These are phyloP conservation scores for Larix sibirica DNA, from an alignment of 83 land plant genomes.

Conservation along the genomic window DNA sequence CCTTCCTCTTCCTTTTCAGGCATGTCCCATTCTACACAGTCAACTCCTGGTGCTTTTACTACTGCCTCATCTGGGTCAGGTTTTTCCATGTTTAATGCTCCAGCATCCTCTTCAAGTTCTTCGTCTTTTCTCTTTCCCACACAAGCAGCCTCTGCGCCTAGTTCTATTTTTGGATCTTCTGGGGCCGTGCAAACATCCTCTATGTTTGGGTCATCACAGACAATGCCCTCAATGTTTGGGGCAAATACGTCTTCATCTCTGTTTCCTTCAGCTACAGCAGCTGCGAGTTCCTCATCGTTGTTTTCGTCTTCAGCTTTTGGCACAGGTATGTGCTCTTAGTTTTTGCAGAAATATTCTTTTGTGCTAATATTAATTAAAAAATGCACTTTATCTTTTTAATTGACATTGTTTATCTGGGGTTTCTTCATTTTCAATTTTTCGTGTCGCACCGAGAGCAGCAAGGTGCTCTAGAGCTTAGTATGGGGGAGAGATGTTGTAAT, in stretches of 20 bases:
- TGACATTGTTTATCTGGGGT: background rate
- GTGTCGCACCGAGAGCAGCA: background rate
- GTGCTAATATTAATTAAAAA: background rate
- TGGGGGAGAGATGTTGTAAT: background rate
- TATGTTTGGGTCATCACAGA: conserved; percentile 38
- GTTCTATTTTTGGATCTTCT: conserved; percentile 42
- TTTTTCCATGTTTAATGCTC: conserved; percentile 41
- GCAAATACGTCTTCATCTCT: conserved; percentile 36
- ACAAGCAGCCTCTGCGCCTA: conserved; percentile 47
- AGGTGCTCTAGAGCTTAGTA: background rate
- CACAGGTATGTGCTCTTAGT: conserved; percentile 12
- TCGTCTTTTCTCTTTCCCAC: conserved; percentile 51
- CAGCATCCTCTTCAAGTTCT: conserved; percentile 41
- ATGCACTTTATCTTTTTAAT: background rate
- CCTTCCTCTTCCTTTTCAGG: conserved; percentile 27
- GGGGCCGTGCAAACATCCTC: conserved; percentile 41
- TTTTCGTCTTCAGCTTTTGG: conserved; percentile 59
- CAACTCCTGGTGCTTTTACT: conserved; percentile 21
- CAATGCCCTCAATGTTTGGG: conserved; percentile 35
- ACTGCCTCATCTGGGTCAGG: conserved; percentile 34
- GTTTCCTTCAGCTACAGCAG: conserved; percentile 32
- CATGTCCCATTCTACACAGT: conserved; percentile 21
- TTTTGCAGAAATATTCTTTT: background rate
- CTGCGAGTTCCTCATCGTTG: conserved; percentile 31
- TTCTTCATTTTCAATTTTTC: background rate